Base-by-base conservation (phyloP, 2,329 filamentous ascomycete genomes). In the Pyrenophora teres region DNA sequence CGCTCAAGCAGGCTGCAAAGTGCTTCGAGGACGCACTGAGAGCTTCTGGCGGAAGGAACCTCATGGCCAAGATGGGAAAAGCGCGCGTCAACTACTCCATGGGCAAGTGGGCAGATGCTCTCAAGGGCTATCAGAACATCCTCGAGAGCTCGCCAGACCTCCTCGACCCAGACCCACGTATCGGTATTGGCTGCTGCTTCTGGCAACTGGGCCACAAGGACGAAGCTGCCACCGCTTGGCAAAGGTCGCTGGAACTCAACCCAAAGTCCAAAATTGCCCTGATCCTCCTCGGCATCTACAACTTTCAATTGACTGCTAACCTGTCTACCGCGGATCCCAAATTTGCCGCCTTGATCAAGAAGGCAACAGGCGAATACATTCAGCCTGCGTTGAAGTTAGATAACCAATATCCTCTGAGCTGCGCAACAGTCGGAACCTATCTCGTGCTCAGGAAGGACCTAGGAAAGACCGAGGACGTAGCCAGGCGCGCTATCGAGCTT, bases 141-240 rank as follows among this genome's bases (percentile, higher is more conserved):
- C 78, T 99, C 43, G 81, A 86, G 64, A 92, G 89, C 74, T 92
- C 92, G 79, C 94, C 94, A 2, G 86, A 90, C 61, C 81, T 97
- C 67, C 85, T 89, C 36, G 94, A 99, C 67, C 94, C 94, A 0
- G 94, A 99, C 73, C 95, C 94, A 62, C 85, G 95, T 63, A 93
- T 99, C 63, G 94, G 94, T 48, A 93, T 99, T 67, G 94, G 94
- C 39, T 94, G 91, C 74, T 99, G 94, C 78, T 88, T 97, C 73
- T 99, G 95, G 94, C 90, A 96, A 73, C 81, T 99, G 23, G 92
- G 92, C 9, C 92, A 90, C 79, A 97, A 95, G 73, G 90, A 96
- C 30, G 91, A 96, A 65, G 94, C 95, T 6, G 93, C 90, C 69
- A 79, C 81, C 40, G 93, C 94, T 10, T 99, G 94, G 94, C 89